Base-by-base conservation (phyloP, 1,284 basidiomycete species). In the Pascua sp. region DNA sequence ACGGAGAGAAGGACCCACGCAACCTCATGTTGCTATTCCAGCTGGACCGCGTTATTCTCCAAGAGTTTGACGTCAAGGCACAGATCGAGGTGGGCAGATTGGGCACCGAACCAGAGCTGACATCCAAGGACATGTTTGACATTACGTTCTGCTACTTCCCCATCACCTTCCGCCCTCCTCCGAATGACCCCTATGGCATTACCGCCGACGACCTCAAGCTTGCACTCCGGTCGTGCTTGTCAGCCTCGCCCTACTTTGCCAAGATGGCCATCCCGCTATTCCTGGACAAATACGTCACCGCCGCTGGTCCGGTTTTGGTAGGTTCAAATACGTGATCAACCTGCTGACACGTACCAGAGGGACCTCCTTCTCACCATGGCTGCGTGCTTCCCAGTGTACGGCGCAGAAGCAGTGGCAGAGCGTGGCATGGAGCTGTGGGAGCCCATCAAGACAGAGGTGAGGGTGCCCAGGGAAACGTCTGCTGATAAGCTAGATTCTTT, bases 71-170 rank as follows among this genome's bases (percentile, higher is more conserved):
- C 61, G 84, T 91, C 56, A 77, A 82, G 45, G 77, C 82, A 45
- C 80, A 85, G 67, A 80, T 91, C 32, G 91, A 97, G 78, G 92
- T 91, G 68, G 63, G 83, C 67, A 42, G 10, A 11, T 10, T 1
- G 9, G 7, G 24, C 15, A 32, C 41, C 7, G 24, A 32, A 32
- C 5, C n/a, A 18, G 48, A 12, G 11, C 42, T 54, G 40, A 36
- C 15, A 11, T 13, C 10, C 3, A 67, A 95, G 91, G 84, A 88
- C 56, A 80, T 98, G 58, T 98, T 96, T 78, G 91, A 98, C 70
- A 86, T 98, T 69, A 90, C 88, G 0, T 98, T 94, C 76, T 98
- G 96, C 77, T 99, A 99, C 77, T 99, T 98, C 77, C 96, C 96
- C 1, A 98, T 99, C 65, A 92, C 92, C 1, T 99, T 97, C 80